Percentiles rank a stretch among this genome's conserved stretches.
Evolutionary conservation across 2,329 filamentous ascomycete genomes (phyloP).

Genomic region (Pseudophaeomoniella oleicola): DNA sequence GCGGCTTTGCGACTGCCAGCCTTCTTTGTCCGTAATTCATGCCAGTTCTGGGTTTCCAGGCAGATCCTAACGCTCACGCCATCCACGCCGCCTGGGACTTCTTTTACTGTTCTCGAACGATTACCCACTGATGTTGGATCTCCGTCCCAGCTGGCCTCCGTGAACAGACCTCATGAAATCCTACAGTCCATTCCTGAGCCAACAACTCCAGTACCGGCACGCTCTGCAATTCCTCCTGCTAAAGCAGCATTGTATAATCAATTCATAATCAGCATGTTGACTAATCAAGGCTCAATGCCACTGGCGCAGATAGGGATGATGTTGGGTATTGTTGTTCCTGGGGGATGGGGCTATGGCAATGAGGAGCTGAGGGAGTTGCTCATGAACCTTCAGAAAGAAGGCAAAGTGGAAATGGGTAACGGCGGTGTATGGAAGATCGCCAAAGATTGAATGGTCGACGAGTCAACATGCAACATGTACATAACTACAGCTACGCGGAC

Average conservation of each 20-base stretch:
- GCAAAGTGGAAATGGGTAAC: slow-evolving; percentile 49
- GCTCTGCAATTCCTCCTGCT: slow-evolving; percentile 22
- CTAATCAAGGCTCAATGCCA: slow-evolving; percentile 77
- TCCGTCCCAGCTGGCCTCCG: slow-evolving; percentile 10
- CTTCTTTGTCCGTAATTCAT: slow-evolving; percentile 41
- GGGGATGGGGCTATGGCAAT: slow-evolving; percentile 77
- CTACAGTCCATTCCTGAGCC: slow-evolving; percentile 6
- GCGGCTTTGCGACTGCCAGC: slow-evolving; percentile 39
- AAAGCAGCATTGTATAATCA: slow-evolving; percentile 54
- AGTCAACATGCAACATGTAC: too few relatives aligned
- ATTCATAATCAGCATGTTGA: slow-evolving; percentile 90
- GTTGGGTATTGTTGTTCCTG: slow-evolving; percentile 80
- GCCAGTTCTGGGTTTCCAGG: slow-evolving; percentile 49
- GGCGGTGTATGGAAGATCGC: slow-evolving; percentile 54
- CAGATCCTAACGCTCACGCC: slow-evolving; percentile 33
- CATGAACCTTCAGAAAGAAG: slow-evolving; percentile 58
- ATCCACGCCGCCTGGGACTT: slow-evolving; percentile 24
- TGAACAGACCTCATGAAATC: slow-evolving; percentile 9
- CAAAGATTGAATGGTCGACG: neutral
- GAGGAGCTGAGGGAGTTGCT: slow-evolving; percentile 78
- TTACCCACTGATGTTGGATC: slow-evolving; percentile 21
- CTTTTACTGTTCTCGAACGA: slow-evolving; percentile 42
- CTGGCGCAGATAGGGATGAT: slow-evolving; percentile 76
- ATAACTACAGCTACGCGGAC: too few relatives aligned
- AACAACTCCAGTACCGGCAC: slow-evolving; percentile 5